Percentiles rank a stretch among this genome's conserved stretches.
Evolutionary conservation across 2,329 filamentous ascomycete genomes (phyloP).

Genomic region (Dactylellina leptospora): DNA sequence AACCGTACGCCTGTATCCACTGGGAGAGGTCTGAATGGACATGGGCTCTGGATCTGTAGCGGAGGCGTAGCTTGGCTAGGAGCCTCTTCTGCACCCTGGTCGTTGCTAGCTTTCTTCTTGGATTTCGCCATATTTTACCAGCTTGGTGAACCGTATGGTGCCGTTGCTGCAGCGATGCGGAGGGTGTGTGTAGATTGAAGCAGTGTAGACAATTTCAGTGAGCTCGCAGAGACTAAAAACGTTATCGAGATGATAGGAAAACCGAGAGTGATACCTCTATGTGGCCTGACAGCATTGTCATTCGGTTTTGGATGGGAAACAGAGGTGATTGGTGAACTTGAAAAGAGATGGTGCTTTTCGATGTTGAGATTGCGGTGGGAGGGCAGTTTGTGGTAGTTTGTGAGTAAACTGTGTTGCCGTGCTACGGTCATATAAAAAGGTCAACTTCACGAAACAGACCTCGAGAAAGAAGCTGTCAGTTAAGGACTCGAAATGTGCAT

Average conservation of each 20-base stretch:
- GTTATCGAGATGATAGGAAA: neutral
- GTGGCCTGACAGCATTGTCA: neutral
- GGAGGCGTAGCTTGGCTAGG: conserved; percentile 8
- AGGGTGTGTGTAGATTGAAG: too few relatives aligned
- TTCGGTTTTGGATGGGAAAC: neutral
- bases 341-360: neutral
- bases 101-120: neutral
- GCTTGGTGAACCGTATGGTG: neutral
- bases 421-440: neutral
- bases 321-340: neutral
- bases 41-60: conserved; percentile 19
- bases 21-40: conserved; percentile 9
- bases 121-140: conserved; percentile 12
- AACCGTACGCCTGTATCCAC: conserved; percentile 10
- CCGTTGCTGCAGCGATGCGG: neutral
- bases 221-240: neutral
- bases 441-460: neutral
- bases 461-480: too few relatives aligned
- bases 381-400: neutral
- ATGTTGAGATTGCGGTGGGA: neutral
- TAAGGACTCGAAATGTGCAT: neutral
- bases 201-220: too few relatives aligned
- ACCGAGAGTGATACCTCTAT: neutral
- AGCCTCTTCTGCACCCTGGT: conserved; percentile 4
- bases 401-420: neutral